Base-by-base conservation (phyloP, 2,329 filamentous ascomycete genomes). In the Stemphylium vesicarium region DNA sequence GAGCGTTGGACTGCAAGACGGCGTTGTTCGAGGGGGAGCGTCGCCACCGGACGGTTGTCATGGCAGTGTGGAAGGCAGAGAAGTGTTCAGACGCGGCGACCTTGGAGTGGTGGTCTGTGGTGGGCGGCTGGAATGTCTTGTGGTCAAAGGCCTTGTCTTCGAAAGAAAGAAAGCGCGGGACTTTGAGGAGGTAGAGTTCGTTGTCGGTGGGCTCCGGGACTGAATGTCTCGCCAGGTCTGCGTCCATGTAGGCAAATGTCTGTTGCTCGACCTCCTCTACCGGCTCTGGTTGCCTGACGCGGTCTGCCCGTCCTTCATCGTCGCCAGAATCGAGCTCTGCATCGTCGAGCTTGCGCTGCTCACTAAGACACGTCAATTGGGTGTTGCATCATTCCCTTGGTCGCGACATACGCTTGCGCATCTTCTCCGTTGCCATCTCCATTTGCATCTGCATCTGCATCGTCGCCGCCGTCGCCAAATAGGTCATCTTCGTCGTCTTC, bases 121-220 rank as follows among this genome's bases (percentile, higher is more conserved):
- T 85, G 71, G 75, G 87, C 64, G 88, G 84, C 66, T 87, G 81
- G 76, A 89, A 94, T 2, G 81, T 85, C 40, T 85, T 84, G 36
- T 85, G 78, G 47, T 86, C 81, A 79, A 89, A 94, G 57, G 85
- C 81, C 56, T 84, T 82, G 15, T 90, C 88, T 37, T 89, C 81
- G 60, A 92, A 82, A 46, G 84, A 85, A 65, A 94, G 78, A 76
- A 93, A 93, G 18, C 84, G 82, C 26, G 90, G 90, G 2, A 94
- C 82, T 62, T 87, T 88, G 65, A 92, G 75, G 4, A 88, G 81
- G 74, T 89, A 88, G 78, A 92, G 89, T 73, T 85, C 84, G 68
- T 87, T 87, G 69, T 92, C 88, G 60, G 84, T 86, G 33, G 88
- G 83, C 68, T 89, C 88, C 12, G 90, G 90, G 12, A 88, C 79